Percentiles rank a stretch among this genome's conserved stretches.
phyloP scores from a whole-genome alignment of 1,284 basidiomycete genomes.

The Rhodofomes roseus region DNA sequence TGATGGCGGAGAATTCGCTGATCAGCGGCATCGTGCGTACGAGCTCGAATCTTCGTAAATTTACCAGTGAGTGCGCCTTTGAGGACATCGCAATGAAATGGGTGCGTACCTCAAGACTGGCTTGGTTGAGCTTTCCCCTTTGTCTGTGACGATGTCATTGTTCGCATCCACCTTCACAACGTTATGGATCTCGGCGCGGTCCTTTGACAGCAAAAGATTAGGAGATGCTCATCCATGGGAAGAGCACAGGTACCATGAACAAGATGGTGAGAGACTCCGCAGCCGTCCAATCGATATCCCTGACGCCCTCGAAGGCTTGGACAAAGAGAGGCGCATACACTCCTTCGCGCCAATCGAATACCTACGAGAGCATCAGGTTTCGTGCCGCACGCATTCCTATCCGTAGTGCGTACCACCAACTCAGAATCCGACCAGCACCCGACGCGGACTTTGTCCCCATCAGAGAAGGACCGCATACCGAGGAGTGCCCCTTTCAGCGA shows the following conservation, averaged over 20 bases:
- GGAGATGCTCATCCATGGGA: neutral
- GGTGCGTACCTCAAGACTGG: neutral
- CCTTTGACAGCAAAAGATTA: constrained; percentile 34
- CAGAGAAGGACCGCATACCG: constrained; percentile 31
- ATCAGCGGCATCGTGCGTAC: neutral
- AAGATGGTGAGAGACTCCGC: constrained; percentile 16
- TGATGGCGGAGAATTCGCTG: neutral
- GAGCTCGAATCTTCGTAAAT: neutral
- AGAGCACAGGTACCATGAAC: neutral
- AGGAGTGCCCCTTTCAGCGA: constrained; percentile 25
- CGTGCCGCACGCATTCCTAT: neutral
- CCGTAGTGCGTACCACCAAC: constrained; percentile 35
- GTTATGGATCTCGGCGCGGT: constrained; percentile 38
- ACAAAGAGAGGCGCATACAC: constrained; percentile 30
- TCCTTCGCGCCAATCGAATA: constrained; percentile 34
- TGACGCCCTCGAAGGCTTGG: constrained; percentile 23
- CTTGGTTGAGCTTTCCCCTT: neutral
- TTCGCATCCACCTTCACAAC: constrained; percentile 36
- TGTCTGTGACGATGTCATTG: constrained; percentile 26
- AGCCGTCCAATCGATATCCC: constrained; percentile 35
- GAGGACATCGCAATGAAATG: neutral
- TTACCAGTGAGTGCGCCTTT: neutral
- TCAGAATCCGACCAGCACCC: constrained; percentile 43
- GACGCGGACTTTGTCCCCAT: constrained; percentile 29
- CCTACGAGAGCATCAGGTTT: constrained; percentile 24